Evolutionary conservation across 192 early-diverging fungal species (phyloP).

Genomic region (Backusella parvicylindrica): DNA sequence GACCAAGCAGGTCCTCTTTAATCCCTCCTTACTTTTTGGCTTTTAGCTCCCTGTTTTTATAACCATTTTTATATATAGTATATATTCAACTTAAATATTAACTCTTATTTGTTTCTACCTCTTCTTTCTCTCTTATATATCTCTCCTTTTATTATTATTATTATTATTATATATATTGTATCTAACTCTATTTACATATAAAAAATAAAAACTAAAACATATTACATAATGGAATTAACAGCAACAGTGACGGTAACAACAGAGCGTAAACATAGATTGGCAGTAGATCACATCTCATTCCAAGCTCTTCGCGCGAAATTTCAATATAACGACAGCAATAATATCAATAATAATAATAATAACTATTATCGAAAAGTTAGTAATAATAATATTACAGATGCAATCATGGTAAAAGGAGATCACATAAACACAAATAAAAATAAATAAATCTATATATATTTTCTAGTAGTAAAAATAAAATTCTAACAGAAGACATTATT

Average conservation of each 20-base stretch:
- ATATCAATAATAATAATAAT: neutral
- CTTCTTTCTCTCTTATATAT: neutral
- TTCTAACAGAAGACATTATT: neutral
- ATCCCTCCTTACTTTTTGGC: neutral
- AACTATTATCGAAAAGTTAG: neutral
- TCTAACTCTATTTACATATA: neutral
- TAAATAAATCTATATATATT: neutral
- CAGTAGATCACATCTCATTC: conserved; percentile 1
- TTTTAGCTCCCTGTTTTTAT: neutral
- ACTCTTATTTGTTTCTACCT: neutral
- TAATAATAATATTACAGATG: neutral
- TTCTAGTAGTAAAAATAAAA: neutral
- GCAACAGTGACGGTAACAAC: too few species aligned
- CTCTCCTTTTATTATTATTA: neutral
- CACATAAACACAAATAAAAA: neutral
- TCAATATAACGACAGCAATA: neutral
- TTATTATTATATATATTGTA: neutral
- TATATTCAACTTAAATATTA: neutral
- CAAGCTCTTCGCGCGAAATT: conserved; percentile 1
- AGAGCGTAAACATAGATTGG: neutral
- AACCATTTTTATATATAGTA: neutral
- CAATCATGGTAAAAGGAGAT: neutral
- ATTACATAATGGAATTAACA: neutral
- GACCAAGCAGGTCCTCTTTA: neutral
- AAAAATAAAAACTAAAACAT: neutral